These are phyloP conservation scores for Hemisphaericaspora xylofermentans DNA, from an alignment of 1,139 yeast species.

Conservation along the genomic window DNA sequence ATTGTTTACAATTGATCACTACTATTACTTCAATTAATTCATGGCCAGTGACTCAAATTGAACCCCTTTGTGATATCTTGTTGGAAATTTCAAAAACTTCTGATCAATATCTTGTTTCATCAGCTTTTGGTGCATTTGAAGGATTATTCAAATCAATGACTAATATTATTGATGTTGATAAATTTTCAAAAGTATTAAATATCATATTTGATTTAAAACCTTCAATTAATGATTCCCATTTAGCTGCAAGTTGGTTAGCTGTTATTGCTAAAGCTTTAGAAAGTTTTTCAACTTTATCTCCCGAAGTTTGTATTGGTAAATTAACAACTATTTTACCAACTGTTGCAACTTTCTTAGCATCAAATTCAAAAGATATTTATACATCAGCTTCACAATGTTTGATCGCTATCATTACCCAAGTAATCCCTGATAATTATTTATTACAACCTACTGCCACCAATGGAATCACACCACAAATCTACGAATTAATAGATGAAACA, in stretches of 20 bases:
- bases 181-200: conserved; percentile 62
- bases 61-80: conserved; percentile 71
- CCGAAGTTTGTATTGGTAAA: conserved; percentile 54
- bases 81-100: conserved; percentile 76
- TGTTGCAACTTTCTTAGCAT: conserved; percentile 59
- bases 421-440: conserved; percentile 60
- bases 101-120: conserved; percentile 77
- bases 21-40: conserved; percentile 70
- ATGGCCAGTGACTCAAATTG: conserved; percentile 77
- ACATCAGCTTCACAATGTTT: conserved; percentile 84
- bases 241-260: conserved; percentile 94
- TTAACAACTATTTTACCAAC: conserved; percentile 58
- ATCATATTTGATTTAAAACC: conserved; percentile 81
- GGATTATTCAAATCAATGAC: conserved; percentile 77
- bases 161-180: conserved; percentile 60
- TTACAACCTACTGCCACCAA: conserved; percentile 47
- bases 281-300: conserved; percentile 62
- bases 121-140: conserved; percentile 85
- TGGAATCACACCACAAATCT: conserved; percentile 42
- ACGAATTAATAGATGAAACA: conserved; percentile 57
- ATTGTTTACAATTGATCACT: conserved; percentile 70
- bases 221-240: conserved; percentile 72
- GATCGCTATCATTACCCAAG: conserved; percentile 68
- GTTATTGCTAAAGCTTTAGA: conserved; percentile 86
- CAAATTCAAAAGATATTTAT: conserved; percentile 68